A percentile compares a stretch with the other conserved stretches of the same genome.
Evolutionary conservation across 805 yeast genomes (phyloP).

Genomic region (Schizosaccharomyces octosporus): DNA sequence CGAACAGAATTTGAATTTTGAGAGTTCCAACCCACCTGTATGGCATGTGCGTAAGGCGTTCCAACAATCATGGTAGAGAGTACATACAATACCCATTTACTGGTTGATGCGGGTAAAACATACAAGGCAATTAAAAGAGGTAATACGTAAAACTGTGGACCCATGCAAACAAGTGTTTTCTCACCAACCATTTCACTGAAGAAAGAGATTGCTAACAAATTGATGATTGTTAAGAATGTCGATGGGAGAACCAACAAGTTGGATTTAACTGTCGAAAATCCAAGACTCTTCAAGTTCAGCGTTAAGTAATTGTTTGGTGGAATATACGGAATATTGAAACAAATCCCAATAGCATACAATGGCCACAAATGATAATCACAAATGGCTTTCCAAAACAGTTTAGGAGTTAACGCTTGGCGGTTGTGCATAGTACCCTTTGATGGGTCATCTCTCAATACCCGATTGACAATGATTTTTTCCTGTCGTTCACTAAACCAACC

Average conservation of each 20-base stretch:
- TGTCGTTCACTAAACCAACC: conserved; percentile 33
- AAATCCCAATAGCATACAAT: conserved; percentile 23
- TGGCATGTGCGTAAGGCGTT: conserved; percentile 27
- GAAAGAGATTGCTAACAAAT: conserved; percentile 10
- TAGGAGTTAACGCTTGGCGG: conserved; percentile 24
- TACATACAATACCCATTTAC: conserved; percentile 8
- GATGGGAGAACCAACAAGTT: conserved; percentile 30
- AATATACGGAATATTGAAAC: conserved; percentile 17
- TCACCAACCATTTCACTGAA: conserved; percentile 7
- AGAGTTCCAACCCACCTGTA: conserved; percentile 36
- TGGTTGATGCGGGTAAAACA: conserved; percentile 2
- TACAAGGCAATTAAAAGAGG: conserved; percentile 10
- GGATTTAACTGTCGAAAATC: conserved; percentile 27
- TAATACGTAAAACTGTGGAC: conserved; percentile 7
- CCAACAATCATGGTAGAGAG: conserved; percentile 16
- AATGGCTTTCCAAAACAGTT: conserved; percentile 19
- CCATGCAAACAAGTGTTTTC: conserved; percentile 7
- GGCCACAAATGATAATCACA: conserved; percentile 33
- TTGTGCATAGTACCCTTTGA: conserved; percentile 40
- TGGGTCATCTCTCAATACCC: conserved; percentile 40
- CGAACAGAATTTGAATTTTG: conserved; percentile 36
- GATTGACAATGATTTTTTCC: conserved; percentile 32
- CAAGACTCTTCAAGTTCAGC: conserved; percentile 22
- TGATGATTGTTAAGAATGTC: conserved; percentile 7
- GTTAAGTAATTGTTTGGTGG: conserved; percentile 25